Conservation (phyloP, 2,329 filamentous ascomycete species). For the Dendrostoma leiphaemia region DNA sequence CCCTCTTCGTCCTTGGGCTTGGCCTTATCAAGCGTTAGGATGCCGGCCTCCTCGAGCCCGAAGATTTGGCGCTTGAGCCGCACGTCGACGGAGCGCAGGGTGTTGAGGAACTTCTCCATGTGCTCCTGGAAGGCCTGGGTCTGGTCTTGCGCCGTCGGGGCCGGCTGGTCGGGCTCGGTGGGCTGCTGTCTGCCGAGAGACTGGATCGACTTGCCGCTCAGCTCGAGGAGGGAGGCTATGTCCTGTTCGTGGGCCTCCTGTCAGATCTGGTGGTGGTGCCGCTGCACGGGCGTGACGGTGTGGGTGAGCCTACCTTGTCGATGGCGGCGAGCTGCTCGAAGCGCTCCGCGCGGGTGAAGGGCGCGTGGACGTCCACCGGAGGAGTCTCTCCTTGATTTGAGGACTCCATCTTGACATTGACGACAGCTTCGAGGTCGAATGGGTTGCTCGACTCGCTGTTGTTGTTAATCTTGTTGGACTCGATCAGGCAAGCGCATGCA, state of each 20-base stretch:
- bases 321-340: slow-evolving; percentile 79
- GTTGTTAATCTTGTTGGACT: too few species aligned
- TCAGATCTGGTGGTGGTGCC: too few species aligned
- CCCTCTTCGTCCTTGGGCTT: slow-evolving; percentile 22
- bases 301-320: slow-evolving; percentile 54
- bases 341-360: slow-evolving; percentile 73
- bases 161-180: slow-evolving; percentile 26
- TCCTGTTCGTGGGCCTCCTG: slow-evolving; percentile 45
- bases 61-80: slow-evolving; percentile 73
- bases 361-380: slow-evolving; percentile 34
- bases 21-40: slow-evolving; percentile 51
- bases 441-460: too few species aligned
- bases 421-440: not conserved
- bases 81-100: slow-evolving; percentile 72
- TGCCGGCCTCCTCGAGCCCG: slow-evolving; percentile 77
- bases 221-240: slow-evolving; percentile 42
- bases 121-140: slow-evolving; percentile 57
- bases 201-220: slow-evolving; percentile 59
- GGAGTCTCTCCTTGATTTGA: slow-evolving; percentile 20
- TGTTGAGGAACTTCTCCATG: slow-evolving; percentile 66
- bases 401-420: slow-evolving; percentile 12
- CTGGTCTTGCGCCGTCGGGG: slow-evolving; percentile 42
- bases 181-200: slow-evolving; percentile 51
- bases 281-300: not conserved
- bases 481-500: too few species aligned